Evolutionary conservation across 208 protist species (phyloP).

Genomic region (Angomonas ambiguus): DNA sequence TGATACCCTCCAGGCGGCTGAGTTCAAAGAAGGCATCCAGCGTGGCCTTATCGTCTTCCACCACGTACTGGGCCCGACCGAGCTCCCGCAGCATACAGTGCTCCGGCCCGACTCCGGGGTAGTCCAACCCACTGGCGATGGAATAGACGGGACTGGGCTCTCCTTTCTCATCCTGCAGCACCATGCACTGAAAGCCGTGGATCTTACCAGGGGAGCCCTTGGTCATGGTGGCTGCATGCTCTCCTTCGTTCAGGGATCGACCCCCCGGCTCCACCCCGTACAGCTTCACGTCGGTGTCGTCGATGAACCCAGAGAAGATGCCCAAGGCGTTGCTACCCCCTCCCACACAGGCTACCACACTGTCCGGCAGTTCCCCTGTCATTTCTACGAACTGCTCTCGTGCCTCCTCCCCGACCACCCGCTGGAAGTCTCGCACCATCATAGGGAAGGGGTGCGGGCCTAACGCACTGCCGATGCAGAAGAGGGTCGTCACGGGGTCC

Average conservation of each 20-base stretch:
- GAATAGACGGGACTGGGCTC: constrained; percentile 56
- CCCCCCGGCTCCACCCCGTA: constrained; percentile 68
- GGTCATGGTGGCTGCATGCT: constrained; percentile 54
- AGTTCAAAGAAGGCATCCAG: constrained; percentile 16
- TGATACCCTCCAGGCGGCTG: constrained; percentile 19
- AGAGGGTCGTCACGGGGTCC: constrained; percentile 31
- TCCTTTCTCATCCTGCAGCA: constrained; percentile 58
- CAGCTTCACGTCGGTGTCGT: constrained; percentile 47
- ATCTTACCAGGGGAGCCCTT: constrained; percentile 37
- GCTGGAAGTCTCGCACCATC: constrained; percentile 81
- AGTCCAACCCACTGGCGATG: constrained; percentile 21
- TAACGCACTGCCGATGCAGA: constrained; percentile 57
- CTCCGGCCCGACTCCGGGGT: constrained; percentile 20
- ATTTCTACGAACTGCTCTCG: constrained; percentile 32
- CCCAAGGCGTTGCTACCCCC: constrained; percentile 86
- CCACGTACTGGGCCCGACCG: constrained; percentile 3
- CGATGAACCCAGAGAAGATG: constrained; percentile 59
- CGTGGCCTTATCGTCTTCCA: constrained; percentile 5
- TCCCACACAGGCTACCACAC: constrained; percentile 78
- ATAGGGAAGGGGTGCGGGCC: constrained; percentile 83
- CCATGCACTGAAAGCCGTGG: constrained; percentile 60
- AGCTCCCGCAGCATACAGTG: constrained; percentile 18
- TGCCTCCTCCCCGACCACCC: constrained; percentile 52
- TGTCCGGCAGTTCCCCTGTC: constrained; percentile 42
- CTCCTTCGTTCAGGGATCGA: constrained; percentile 25